Conservation (phyloP, 1,284 basidiomycete genomes). For the Xerocomus tenax region DNA sequence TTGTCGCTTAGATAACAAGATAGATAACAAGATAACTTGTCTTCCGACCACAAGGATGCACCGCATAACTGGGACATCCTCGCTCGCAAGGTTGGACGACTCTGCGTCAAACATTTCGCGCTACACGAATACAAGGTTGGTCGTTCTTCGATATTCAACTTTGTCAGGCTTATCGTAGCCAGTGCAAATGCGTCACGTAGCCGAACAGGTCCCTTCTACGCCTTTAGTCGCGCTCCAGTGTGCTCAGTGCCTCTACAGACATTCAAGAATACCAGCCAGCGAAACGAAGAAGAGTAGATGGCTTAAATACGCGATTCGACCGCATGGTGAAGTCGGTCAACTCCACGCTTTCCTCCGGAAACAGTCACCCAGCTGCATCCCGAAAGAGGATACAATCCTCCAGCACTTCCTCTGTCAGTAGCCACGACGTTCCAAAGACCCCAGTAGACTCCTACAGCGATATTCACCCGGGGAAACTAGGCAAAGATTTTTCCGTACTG, state of each 20-base stretch:
- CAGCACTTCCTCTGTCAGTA: conserved; percentile 40
- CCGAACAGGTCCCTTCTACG: conserved; percentile 15
- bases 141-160: not conserved
- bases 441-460: conserved; percentile 38
- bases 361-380: conserved; percentile 16
- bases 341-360: conserved; percentile 27
- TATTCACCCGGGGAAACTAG: conserved; percentile 29
- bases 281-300: conserved; percentile 43
- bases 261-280: conserved; percentile 9
- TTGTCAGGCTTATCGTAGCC: not conserved
- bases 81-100: conserved; percentile 2
- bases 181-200: conserved; percentile 2
- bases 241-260: conserved; percentile 11
- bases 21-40: no score
- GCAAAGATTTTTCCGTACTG: conserved; percentile 37
- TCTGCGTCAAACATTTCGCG: conserved; percentile 13
- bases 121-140: conserved; percentile 16
- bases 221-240: not conserved
- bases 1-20: conserved; percentile 16
- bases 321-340: conserved; percentile 55
- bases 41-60: not conserved
- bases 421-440: conserved; percentile 36
- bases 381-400: conserved; percentile 33
- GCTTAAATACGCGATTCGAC: conserved; percentile 55
- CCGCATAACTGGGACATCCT: not conserved